A percentile compares a stretch with the other conserved stretches of the same genome.
Conservation (phyloP, 805 yeast genomes). For the Saturnispora serradocipensis region DNA sequence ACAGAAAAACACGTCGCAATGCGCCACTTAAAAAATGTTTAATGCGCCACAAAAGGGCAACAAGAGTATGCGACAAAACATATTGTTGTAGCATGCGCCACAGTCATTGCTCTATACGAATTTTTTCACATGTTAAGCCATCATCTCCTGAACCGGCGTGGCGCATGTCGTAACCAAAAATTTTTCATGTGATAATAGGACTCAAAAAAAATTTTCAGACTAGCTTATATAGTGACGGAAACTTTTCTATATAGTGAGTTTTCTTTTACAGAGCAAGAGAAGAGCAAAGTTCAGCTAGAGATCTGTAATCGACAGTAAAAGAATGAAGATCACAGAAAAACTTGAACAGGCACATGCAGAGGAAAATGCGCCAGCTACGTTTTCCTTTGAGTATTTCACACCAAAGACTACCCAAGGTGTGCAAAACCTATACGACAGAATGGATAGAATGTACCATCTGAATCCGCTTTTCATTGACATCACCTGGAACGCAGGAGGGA, state of each 20-base stretch:
- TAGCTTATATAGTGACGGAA: neutral
- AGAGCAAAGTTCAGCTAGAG: neutral
- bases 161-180: neutral
- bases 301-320: neutral
- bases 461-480: constrained; percentile 90
- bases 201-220: neutral
- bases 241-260: neutral
- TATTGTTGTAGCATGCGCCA: neutral
- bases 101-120: neutral
- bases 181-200: neutral
- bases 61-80: neutral
- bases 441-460: constrained; percentile 93
- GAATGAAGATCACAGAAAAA: constrained; percentile 40
- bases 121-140: neutral
- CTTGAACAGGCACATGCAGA: constrained; percentile 31
- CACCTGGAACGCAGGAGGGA: constrained; percentile 98
- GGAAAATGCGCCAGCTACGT: constrained; percentile 47
- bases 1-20: no score
- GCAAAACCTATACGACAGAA: constrained; percentile 89
- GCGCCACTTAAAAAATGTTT: no score
- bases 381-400: constrained; percentile 93
- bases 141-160: neutral
- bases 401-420: constrained; percentile 97
- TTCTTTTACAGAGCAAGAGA: neutral
- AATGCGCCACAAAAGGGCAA: no score